phyloP scores from a whole-genome alignment of 371 early-diverging fungal species.

The Lichtheimia hyalospora region DNA sequence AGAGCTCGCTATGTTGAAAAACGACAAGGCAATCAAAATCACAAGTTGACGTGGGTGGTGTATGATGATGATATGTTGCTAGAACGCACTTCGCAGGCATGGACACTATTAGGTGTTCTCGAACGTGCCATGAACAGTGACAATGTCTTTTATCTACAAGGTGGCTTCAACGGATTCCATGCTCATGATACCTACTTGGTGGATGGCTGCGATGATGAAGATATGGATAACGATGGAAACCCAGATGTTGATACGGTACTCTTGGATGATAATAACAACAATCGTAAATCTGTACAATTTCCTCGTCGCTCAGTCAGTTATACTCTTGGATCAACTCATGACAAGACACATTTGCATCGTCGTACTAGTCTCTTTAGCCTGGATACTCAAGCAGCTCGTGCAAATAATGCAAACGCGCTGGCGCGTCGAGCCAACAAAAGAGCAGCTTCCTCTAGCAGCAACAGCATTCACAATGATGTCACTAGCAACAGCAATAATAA shows the following conservation, averaged over 20 bases:
- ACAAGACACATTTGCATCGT: constrained; percentile 22
- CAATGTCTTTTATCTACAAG: constrained; percentile 29
- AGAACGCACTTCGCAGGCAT: constrained; percentile 53
- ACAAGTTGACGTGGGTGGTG: constrained; percentile 40
- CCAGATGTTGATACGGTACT: constrained; percentile 4
- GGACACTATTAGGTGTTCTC: constrained; percentile 61
- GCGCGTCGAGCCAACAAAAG: constrained; percentile 38
- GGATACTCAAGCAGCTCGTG: constrained; percentile 51
- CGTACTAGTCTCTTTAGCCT: constrained; percentile 49
- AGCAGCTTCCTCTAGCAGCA: constrained; percentile 3
- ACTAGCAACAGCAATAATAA: constrained; percentile 1
- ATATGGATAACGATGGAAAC: neutral
- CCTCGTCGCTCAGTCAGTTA: constrained; percentile 49
- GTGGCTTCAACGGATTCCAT: constrained; percentile 38
- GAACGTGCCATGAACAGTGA: constrained; percentile 33
- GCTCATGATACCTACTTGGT: constrained; percentile 2
- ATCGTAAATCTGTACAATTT: constrained; percentile 6
- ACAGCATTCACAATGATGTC: neutral
- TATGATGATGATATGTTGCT: constrained; percentile 57
- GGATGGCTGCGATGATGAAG: constrained; percentile 11
- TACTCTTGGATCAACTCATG: constrained; percentile 34
- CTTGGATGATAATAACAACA: too few relatives aligned
- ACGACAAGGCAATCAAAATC: constrained; percentile 2
- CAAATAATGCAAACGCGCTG: constrained; percentile 49
- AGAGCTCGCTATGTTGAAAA: constrained; percentile 40